Base-by-base conservation (phyloP, 1,284 basidiomycete genomes). In the Earliella scabrosa region DNA sequence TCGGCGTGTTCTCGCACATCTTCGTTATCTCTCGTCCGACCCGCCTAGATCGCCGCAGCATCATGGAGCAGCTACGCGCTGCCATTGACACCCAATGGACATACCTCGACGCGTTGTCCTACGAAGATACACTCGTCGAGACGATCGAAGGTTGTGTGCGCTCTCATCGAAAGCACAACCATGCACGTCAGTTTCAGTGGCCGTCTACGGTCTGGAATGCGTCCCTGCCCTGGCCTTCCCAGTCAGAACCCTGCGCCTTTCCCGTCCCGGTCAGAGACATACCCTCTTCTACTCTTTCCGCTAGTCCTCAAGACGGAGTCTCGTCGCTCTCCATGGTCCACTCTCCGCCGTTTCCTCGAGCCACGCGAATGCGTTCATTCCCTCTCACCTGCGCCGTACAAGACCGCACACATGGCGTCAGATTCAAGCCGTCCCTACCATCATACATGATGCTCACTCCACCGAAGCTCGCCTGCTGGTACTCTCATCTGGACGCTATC, bases 391-490 rank as follows among this genome's bases (percentile, higher is more conserved):
- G 84, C 65, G 79, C 86, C 21, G 75, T 68, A 1, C 64, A 76
- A 49, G 76, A 88, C 63, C 69, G 76, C 56, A 68, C 71, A 16
- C 67, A 52, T 23, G 68, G 83, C 9, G 64, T 73, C 0, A 65
- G 72, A 4, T 81, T 77, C 60, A 61, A 63, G n/a, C 62, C 75
- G 5, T 63, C 59, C 1, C 64, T 82, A 1, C 80, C 79, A 1
- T 70, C 75, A 16, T 75, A 83, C 67, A 75, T 76, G 70, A 57
- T 82, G 38, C 77, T 90, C 46, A 83, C 83, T 0, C 73, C 76
- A 39, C 77, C 81, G 20, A 82, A 87, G 54, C 68, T 90, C 35
- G 87, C 88, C 14, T 90, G 86, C 69, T 93, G 90, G 87, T 77
- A 86, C 63, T 92, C 90, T 1, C 91, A 93, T 71, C 61, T 86